Evolutionary conservation across 768 basidiomycete genomes (phyloP), one percentile per base, ranked within the genome.

Genomic region (Boletus vermiculosoides): DNA sequence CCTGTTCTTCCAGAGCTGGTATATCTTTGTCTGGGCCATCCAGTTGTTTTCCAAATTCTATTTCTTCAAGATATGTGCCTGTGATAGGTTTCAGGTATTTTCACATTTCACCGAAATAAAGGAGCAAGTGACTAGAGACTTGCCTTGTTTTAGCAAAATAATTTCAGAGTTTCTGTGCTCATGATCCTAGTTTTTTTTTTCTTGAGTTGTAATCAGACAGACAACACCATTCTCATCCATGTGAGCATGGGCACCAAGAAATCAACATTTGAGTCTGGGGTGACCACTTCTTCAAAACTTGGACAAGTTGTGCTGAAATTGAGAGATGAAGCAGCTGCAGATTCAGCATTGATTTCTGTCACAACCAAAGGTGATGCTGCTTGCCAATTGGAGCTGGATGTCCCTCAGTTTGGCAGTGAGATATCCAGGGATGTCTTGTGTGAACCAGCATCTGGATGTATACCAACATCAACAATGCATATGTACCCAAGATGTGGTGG

Each of bases 221-320:
- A 82, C 62, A 3, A 71, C 60, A 2, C 82, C 84, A 13, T 75
- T 72, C 16, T 77, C 78, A 31, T 79, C 76, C 36, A 74, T 72
- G 18, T 66, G 73, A 11, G 88, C 73, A 71, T 99, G 96, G 4
- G 83, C 86, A 12, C 88, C 87, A 6, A 97, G 80, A 73, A 90
- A 97, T 2, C 97, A 85, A 70, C 97, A 99, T 71, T 94, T 92
- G 71, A 90, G 86, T 13, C 94, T 96, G 15, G 73, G 61, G 44
- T 70, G 70, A 55, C 71, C 45, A 66, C 66, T 50, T 71, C 72
- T 20, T 69, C 64, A 22, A 70, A 71, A 30, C 46, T 53, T 28
- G 66, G 62, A 25, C 72, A 71, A 1, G 52, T 58, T 15, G 69
- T 72, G 20, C 16, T 52, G 20, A 46, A 59, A 42, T 73, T 60